phyloP scores from a whole-genome alignment of 2,329 filamentous ascomycete genomes.

The Aureobasidium sp. region DNA sequence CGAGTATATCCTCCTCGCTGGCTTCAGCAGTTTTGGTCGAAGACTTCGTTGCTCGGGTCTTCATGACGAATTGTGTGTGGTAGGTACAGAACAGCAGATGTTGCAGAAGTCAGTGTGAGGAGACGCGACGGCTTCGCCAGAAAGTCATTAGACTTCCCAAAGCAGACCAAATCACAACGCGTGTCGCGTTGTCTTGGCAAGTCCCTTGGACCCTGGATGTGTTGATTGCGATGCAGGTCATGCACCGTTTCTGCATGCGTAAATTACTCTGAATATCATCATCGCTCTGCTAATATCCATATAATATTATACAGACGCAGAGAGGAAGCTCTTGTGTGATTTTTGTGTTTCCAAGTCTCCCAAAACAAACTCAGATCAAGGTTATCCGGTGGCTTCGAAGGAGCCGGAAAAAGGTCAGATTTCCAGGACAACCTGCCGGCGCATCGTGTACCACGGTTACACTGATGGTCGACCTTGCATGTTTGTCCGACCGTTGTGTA shows the following conservation, averaged over 20 bases:
- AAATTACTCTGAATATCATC: not conserved
- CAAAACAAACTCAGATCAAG: not conserved
- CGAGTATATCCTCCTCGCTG: slow-evolving; percentile 13
- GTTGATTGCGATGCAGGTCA: slow-evolving; percentile 4
- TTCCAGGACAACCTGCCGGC: slow-evolving; percentile 3
- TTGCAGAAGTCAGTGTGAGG: not conserved
- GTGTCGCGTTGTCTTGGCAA: not conserved
- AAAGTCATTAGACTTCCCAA: slow-evolving; percentile 13
- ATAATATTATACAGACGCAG: not conserved
- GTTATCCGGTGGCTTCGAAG: slow-evolving; percentile 3
- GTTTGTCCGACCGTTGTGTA: not conserved
- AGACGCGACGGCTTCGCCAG: not conserved
- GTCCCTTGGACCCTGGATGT: not conserved
- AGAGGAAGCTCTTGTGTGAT: not conserved
- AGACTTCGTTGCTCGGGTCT: slow-evolving; percentile 26
- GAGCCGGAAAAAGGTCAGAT: not conserved
- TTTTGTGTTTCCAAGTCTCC: not conserved
- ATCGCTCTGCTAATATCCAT: not conserved
- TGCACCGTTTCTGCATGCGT: slow-evolving; percentile 2
- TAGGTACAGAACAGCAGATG: slow-evolving; percentile 12
- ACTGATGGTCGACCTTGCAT: slow-evolving; percentile 7
- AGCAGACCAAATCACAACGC: slow-evolving; percentile 1
- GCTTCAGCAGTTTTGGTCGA: slow-evolving; percentile 12
- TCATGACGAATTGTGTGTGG: slow-evolving; percentile 20
- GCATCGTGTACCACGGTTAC: slow-evolving; percentile 5